Conservation (phyloP, 2,329 filamentous ascomycete genomes). For the Delphinella strobiligena region DNA sequence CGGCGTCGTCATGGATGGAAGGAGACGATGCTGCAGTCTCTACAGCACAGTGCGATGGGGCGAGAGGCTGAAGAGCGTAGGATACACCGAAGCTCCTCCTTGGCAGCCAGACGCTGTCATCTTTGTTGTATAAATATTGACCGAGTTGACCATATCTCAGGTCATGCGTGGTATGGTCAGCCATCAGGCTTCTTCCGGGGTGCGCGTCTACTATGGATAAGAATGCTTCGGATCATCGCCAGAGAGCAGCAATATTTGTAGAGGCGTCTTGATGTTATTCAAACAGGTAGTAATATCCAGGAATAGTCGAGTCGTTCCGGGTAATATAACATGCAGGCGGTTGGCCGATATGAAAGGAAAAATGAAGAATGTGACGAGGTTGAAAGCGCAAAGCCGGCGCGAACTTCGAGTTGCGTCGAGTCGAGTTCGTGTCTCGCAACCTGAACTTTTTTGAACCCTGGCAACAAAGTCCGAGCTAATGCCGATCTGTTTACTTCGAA, state of each 20-base stretch:
- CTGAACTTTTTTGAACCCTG: not conserved
- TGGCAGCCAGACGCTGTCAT: constrained; percentile 39
- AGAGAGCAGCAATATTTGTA: constrained; percentile 1
- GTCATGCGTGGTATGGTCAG: constrained; percentile 38
- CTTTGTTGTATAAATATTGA: constrained; percentile 34
- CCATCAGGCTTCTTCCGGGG: constrained; percentile 38
- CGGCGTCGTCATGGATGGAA: not conserved
- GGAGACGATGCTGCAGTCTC: not conserved
- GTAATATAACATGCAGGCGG: no score
- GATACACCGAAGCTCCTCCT: constrained; percentile 21
- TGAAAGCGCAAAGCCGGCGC: not conserved
- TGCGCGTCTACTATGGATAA: not conserved
- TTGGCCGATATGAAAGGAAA: no score
- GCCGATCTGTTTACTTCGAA: not conserved
- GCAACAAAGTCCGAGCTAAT: not conserved
- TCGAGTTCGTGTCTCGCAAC: not conserved
- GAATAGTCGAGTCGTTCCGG: no score
- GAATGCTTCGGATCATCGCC: constrained; percentile 10
- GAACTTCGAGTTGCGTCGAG: no score
- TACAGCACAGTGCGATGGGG: constrained; percentile 3
- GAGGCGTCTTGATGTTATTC: no score
- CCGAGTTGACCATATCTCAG: constrained; percentile 44
- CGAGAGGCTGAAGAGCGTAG: constrained; percentile 16
- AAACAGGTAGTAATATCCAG: no score
- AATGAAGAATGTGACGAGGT: no score